A percentile compares a stretch with the other conserved stretches of the same genome.
These are phyloP conservation scores for Blastomyces parvus DNA, from an alignment of 2,329 filamentous ascomycete species.

Conservation along the genomic window DNA sequence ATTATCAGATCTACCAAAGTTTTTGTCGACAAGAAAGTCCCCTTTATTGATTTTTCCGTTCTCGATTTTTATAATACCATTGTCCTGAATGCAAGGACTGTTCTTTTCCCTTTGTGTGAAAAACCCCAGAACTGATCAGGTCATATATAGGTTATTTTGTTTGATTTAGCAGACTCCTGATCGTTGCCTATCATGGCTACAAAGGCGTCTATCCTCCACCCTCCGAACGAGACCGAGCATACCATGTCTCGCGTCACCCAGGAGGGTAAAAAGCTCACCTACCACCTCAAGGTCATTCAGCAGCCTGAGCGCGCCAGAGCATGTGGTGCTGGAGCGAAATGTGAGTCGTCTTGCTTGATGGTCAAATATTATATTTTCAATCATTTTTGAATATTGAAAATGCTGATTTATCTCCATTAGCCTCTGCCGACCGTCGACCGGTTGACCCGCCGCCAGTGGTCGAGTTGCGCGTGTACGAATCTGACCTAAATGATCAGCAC, in stretches of 20 bases:
- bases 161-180: neutral
- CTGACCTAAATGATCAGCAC: conserved; percentile 46
- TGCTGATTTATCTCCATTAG: conserved; percentile 36
- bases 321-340: conserved; percentile 91
- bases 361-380: conserved; percentile 6
- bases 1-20: neutral
- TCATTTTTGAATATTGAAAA: too few species aligned
- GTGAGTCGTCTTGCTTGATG: conserved; percentile 50
- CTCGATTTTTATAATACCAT: neutral
- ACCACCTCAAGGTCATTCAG: conserved; percentile 77
- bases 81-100: neutral
- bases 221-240: conserved; percentile 47
- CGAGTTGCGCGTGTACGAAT: conserved; percentile 76
- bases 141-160: neutral
- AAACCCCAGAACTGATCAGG: neutral
- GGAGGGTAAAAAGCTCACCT: conserved; percentile 68
- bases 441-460: conserved; percentile 94
- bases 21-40: neutral
- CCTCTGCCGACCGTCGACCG: conserved; percentile 77
- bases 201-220: conserved; percentile 29
- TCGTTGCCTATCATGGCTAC: conserved; percentile 39
- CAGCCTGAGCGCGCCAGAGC: conserved; percentile 90
- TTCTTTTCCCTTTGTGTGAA: neutral
- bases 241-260: conserved; percentile 53
- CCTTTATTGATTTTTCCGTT: neutral